Evolutionary conservation across 2,329 filamentous ascomycete genomes (phyloP).

Genomic region (Acrocalymma vagum): DNA sequence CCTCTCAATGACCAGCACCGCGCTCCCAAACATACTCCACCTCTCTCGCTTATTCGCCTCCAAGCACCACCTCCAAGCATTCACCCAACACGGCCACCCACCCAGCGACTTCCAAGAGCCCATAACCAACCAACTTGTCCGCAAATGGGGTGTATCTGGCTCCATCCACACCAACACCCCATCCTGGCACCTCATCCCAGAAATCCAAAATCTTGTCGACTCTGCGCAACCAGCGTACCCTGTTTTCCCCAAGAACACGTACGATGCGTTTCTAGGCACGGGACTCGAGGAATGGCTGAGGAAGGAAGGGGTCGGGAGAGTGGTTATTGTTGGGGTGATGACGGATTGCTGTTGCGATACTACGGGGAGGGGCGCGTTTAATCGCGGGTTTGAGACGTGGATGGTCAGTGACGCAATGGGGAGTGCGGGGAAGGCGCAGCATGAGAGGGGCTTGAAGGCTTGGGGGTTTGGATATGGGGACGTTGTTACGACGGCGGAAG

Average conservation of each 20-base stretch:
- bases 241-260: constrained; percentile 50
- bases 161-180: constrained; percentile 39
- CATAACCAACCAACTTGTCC: constrained; percentile 48
- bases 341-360: constrained; percentile 54
- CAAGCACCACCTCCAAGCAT: constrained; percentile 39
- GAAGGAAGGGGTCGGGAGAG: constrained; percentile 32
- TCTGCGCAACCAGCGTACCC: constrained; percentile 1
- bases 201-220: constrained; percentile 22
- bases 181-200: constrained; percentile 44
- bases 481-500: constrained; percentile 40
- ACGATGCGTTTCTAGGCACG: constrained; percentile 50
- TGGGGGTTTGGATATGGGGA: constrained; percentile 50
- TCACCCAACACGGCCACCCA: constrained; percentile 52
- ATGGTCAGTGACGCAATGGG: constrained; percentile 50
- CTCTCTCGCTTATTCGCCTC: constrained; percentile 39
- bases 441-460: constrained; percentile 36
- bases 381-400: constrained; percentile 53
- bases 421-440: constrained; percentile 44
- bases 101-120: constrained; percentile 36
- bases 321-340: constrained; percentile 53
- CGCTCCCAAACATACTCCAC: constrained; percentile 45
- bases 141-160: constrained; percentile 47
- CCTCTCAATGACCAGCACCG: constrained; percentile 39
- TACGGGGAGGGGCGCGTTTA: constrained; percentile 49
- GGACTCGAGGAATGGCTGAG: constrained; percentile 36